phyloP scores from a whole-genome alignment of 441 rosid species.

The Francoa sonchifolia region DNA sequence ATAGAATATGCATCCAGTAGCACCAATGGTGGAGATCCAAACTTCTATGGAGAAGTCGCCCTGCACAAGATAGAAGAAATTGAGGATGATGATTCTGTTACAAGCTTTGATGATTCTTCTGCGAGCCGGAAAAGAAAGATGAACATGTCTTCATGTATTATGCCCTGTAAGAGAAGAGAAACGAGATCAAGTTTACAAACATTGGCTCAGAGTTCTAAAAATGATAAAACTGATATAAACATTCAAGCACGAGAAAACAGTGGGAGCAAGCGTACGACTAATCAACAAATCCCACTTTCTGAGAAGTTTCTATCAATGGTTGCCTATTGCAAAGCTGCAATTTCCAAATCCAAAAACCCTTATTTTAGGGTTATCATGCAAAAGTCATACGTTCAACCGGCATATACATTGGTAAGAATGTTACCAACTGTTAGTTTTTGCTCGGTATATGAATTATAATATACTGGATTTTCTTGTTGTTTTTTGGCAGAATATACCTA shows the following conservation, averaged over 20 bases:
- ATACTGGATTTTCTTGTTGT: not conserved
- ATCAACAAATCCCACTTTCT: slow-evolving; percentile 1
- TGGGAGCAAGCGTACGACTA: not conserved
- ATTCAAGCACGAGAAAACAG: not conserved
- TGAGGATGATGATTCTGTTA: not conserved
- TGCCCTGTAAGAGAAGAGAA: slow-evolving; percentile 6
- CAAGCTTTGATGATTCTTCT: not conserved
- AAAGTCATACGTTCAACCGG: slow-evolving; percentile 8
- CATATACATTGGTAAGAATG: slow-evolving; percentile 12
- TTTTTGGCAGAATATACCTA: not conserved
- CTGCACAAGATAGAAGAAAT: not conserved
- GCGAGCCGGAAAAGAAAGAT: not conserved
- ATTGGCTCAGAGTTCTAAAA: no score
- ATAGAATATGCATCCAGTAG: slow-evolving; percentile 11
- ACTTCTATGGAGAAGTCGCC: no score
- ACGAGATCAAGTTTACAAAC: not conserved
- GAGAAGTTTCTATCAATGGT: slow-evolving; percentile 9
- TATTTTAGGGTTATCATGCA: slow-evolving; percentile 14
- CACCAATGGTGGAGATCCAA: not conserved
- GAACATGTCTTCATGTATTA: not conserved
- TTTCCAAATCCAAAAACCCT: slow-evolving; percentile 14
- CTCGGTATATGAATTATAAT: not conserved
- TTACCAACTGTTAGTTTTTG: not conserved
- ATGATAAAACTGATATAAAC: not conserved
- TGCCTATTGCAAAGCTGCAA: slow-evolving; percentile 5